phyloP scores from a whole-genome alignment of 352 stramenopile species.

The Aphanomyces invadans region DNA sequence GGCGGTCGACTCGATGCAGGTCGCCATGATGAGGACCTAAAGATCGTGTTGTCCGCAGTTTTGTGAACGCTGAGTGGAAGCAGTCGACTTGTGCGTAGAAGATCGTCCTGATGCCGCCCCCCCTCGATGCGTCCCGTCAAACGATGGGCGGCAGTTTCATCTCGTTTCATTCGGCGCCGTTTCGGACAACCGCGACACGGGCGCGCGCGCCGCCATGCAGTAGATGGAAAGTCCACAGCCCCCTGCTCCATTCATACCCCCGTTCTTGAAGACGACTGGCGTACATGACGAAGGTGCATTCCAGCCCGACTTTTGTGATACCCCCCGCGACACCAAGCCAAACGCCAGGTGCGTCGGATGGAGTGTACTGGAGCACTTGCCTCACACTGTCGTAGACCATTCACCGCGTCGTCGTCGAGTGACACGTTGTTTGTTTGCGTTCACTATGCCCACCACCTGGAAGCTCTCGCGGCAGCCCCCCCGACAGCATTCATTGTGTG shows the following conservation, averaged over 20 bases:
- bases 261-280: not conserved
- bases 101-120: no score
- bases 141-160: no score
- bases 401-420: slow-evolving; percentile 11
- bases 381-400: slow-evolving; percentile 9
- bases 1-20: no score
- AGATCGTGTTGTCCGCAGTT: no score
- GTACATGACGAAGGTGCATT: not conserved
- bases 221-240: not conserved
- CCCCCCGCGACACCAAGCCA: slow-evolving; percentile 8
- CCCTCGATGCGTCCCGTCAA: no score
- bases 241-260: not conserved
- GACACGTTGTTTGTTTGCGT: slow-evolving; percentile 14
- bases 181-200: not conserved
- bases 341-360: slow-evolving; percentile 1
- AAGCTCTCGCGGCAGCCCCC: not conserved
- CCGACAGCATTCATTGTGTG: slow-evolving; percentile 15
- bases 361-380: not conserved
- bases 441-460: slow-evolving; percentile 2
- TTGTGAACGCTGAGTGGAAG: no score
- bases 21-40: no score
- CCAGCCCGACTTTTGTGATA: slow-evolving; percentile 21
- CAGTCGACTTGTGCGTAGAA: no score
- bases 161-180: not conserved
- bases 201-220: not conserved